Evolutionary conservation across 495 filamentous ascomycete species (phyloP), one percentile per base, ranked within the genome.

Genomic region (Wilcoxina mikolae): DNA sequence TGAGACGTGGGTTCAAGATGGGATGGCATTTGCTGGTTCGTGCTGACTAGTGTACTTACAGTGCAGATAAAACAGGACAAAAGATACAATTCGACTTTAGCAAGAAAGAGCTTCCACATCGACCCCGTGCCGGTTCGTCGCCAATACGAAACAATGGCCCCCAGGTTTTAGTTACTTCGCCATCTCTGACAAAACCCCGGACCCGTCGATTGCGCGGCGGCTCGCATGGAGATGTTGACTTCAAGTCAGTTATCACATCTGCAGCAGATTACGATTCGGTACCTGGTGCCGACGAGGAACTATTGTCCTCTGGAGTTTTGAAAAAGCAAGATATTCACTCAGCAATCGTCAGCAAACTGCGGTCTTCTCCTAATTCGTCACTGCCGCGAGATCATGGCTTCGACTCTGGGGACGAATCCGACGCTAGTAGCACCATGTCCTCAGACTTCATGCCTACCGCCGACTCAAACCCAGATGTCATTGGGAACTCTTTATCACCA

Each of bases 51-150:
- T 53, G 47, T 15, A 38, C 24, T 35, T 46, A n/a, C 44, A 79
- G 79, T 43, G 69, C 75, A 41, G 72, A 54, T 20, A 61, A 54
- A 26, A 44, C 55, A 22, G 53, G 29, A 11, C 58, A 60, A 41
- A 58, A 72, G 17, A 83, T 93, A 60, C 85, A 91, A 62, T 94
- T 98, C 66, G 88, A 87, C 65, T 98, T 98, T 61, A 76, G 82
- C 27, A 95, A 95, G 67, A 65, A 65, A 24, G 62, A 65, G 29
- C 85, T 95, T 82, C 89, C 91, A 1, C 73, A 94, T n/a, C 77
- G 89, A 18, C 82, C 74, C 53, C 80, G 93, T 50, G 82, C 86
- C 42, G 90, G 85, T 22, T 94, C 87, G 1, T 94, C 89, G 31
- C 90, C 90, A 12, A 82, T 86, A 31, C 84, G 78, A 29, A 74